These are phyloP conservation scores for Xanthoconium stramineum DNA, from an alignment of 768 basidiomycete genomes.

Conservation along the genomic window DNA sequence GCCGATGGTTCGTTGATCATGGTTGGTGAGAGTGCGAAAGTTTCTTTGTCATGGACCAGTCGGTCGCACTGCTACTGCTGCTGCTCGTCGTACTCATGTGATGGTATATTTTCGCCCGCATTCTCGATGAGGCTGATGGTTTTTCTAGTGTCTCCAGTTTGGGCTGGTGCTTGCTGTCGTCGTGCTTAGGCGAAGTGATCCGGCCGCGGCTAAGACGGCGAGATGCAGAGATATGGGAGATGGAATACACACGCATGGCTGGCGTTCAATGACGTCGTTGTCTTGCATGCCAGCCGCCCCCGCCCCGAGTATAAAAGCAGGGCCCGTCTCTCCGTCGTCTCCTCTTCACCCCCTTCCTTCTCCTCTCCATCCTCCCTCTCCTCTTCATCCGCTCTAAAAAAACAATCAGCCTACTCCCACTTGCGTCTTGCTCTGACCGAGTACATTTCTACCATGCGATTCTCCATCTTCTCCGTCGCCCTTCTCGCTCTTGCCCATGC, in stretches of 20 bases:
- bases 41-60: slow-evolving; percentile 2
- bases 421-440: slow-evolving; percentile 19
- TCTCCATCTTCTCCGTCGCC: slow-evolving; percentile 14
- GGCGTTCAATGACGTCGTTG: slow-evolving; percentile 17
- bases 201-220: slow-evolving; percentile 19
- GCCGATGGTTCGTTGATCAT: slow-evolving; percentile 5
- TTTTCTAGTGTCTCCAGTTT: slow-evolving; percentile 43
- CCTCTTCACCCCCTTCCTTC: slow-evolving; percentile 14
- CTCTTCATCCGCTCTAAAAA: slow-evolving; percentile 16
- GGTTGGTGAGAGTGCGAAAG: not conserved
- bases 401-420: slow-evolving; percentile 14
- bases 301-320: slow-evolving; percentile 18
- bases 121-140: not conserved
- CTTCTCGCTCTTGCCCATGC: slow-evolving; percentile 19
- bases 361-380: not conserved
- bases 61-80: slow-evolving; percentile 41
- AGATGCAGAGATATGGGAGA: slow-evolving; percentile 56
- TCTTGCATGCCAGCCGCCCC: slow-evolving; percentile 3
- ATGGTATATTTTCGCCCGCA: not conserved
- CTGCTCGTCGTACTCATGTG: slow-evolving; percentile 51
- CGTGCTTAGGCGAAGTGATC: slow-evolving; percentile 53
- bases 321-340: not conserved
- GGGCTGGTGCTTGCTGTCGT: slow-evolving; percentile 66
- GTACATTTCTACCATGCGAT: slow-evolving; percentile 28
- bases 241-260: slow-evolving; percentile 42